Base-by-base conservation (phyloP, 352 stramenopile species). In the Globisporangium paddicum region DNA sequence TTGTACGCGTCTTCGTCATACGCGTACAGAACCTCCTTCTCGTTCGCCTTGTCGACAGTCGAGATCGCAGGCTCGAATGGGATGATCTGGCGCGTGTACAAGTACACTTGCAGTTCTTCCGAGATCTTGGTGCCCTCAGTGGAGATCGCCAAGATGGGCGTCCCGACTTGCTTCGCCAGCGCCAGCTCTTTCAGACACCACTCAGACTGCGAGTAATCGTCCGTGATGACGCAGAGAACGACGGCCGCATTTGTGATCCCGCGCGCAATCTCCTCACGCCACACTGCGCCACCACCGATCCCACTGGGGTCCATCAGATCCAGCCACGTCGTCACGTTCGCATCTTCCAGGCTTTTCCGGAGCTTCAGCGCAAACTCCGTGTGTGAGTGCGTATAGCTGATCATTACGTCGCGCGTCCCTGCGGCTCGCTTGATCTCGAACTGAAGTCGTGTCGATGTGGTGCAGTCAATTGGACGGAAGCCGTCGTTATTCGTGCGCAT, bases 51-150 rank as follows among this genome's bases (percentile, higher is more conserved):
- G 25, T 90, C 62, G 19, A 89, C 57, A 2, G 58, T 68, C 26
- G 71, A 73, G 56, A 93, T 91, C 5, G 81, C 79, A 5, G 63
- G 64, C 48, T 93, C 81, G 55, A 93, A 93, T 8, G 83, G 83
- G 13, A 93, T 77, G 42, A 90, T 86, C 60, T 93, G 83, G 5
- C 83, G 68, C 8, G 83, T 91, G 64, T 93, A 93, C 62, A 93
- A 58, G 50, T 93, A 93, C 38, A 93, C 83, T 44, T 93, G 83
- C 10, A 93, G 60, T n/a, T 93, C 83, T 64, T 93, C 83, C 0
- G 82, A 90, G 34, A 93, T 85, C 18, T 74, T 68, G 0, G 79
- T 68, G 41, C 83, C 64, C 51, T 93, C 83, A 0, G 81, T 91
- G 9, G 83, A 93, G 18, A 93, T 87, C 11, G 83, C 80, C 37